phyloP scores from a whole-genome alignment of 768 basidiomycete species.

The Amanita subjunquillea region DNA sequence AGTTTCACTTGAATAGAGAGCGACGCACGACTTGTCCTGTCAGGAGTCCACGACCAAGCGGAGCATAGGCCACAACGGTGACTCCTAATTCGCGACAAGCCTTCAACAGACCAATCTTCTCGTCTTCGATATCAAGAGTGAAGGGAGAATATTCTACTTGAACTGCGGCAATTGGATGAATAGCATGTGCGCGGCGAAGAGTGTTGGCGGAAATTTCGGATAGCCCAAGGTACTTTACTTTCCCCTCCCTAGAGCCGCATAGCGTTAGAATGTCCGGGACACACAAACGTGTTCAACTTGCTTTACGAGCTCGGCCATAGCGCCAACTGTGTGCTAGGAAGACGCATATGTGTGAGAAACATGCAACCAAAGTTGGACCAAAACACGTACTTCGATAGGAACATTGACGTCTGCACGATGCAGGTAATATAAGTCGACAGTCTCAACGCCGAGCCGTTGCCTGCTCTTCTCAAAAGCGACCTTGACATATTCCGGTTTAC shows the following conservation, averaged over 20 bases:
- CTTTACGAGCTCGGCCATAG: constrained; percentile 26
- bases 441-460: constrained; percentile 20
- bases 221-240: constrained; percentile 40
- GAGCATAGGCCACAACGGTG: constrained; percentile 36
- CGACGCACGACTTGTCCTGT: constrained; percentile 30
- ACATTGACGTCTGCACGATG: constrained; percentile 19
- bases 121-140: constrained; percentile 32
- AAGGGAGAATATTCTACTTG: constrained; percentile 37
- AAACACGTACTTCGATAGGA: constrained; percentile 17
- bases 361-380: not conserved
- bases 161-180: constrained; percentile 33
- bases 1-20: not conserved
- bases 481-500: constrained; percentile 27
- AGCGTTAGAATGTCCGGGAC: constrained; percentile 14
- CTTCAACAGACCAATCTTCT: constrained; percentile 25
- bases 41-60: constrained; percentile 37
- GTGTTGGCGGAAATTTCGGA: constrained; percentile 35
- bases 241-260: constrained; percentile 21
- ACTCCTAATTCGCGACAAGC: constrained; percentile 33
- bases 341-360: not conserved
- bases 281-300: constrained; percentile 14
- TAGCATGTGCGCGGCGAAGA: constrained; percentile 36
- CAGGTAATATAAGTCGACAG: constrained; percentile 29
- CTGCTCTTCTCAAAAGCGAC: constrained; percentile 24
- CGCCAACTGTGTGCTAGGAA: constrained; percentile 19